A percentile compares a stretch with the other conserved stretches of the same genome.
These are phyloP conservation scores for Entoloma clypeatum DNA, from an alignment of 1,284 basidiomycete genomes.

Conservation along the genomic window DNA sequence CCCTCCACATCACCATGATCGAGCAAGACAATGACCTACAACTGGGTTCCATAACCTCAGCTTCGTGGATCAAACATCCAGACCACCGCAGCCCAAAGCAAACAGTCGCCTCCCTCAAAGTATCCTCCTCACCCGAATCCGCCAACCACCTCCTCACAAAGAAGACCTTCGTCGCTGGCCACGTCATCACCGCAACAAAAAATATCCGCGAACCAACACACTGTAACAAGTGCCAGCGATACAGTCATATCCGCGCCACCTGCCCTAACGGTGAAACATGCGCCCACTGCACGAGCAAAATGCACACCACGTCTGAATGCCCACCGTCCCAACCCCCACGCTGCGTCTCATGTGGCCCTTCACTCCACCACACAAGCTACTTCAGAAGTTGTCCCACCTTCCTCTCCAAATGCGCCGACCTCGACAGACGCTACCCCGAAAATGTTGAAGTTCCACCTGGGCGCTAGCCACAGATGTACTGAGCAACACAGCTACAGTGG, in stretches of 20 bases:
- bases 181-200: background rate
- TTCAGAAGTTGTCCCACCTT: constrained; percentile 3
- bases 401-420: background rate
- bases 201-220: background rate
- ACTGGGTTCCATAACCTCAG: background rate
- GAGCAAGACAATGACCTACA: background rate
- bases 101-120: background rate
- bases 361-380: background rate
- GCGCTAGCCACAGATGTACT: too few species aligned
- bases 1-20: background rate
- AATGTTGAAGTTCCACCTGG: too few species aligned
- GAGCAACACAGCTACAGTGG: too few species aligned
- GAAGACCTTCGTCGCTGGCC: background rate
- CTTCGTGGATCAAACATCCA: background rate
- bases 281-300: background rate
- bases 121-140: background rate
- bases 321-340: background rate
- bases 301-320: too few species aligned
- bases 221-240: background rate
- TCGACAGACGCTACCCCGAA: background rate
- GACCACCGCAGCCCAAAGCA: background rate
- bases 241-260: background rate
- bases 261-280: background rate
- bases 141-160: background rate
- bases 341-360: constrained; percentile 2